Conservation (phyloP, 75 land plant genomes). For the Chamaecyparis obtusa region DNA sequence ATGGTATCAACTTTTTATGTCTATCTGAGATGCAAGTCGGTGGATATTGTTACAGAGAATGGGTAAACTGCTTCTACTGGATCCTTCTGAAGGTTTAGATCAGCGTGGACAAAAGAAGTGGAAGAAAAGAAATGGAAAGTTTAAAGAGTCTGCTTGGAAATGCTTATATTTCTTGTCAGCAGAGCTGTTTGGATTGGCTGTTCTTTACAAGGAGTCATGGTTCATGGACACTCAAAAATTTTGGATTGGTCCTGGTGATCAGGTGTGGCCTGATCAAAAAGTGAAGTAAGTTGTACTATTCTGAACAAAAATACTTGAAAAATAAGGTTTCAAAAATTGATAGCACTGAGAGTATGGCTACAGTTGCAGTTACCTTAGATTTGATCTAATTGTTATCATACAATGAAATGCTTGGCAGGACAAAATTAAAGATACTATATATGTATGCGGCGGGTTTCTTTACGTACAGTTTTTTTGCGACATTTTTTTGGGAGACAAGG, state of each 20-base stretch:
- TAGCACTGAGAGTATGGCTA: too few species aligned
- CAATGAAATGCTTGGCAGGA: slow-evolving; percentile 38
- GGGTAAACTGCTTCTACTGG: slow-evolving; percentile 38
- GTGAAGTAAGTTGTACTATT: slow-evolving; percentile 52
- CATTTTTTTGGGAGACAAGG: slow-evolving; percentile 95
- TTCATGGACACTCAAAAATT: slow-evolving; percentile 71
- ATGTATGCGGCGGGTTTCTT: slow-evolving; percentile 71
- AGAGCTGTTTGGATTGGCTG: slow-evolving; percentile 50
- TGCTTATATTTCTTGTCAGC: slow-evolving; percentile 78
- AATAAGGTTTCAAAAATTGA: background rate
- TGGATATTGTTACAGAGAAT: slow-evolving; percentile 42
- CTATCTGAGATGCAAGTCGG: background rate
- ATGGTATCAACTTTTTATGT: background rate
- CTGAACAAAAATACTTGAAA: background rate
- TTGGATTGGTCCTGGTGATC: slow-evolving; percentile 91
- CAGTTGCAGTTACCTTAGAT: background rate
- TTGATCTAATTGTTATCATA: background rate
- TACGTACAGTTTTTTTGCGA: slow-evolving; percentile 79
- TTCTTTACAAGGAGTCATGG: slow-evolving; percentile 83
- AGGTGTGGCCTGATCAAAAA: slow-evolving; percentile 91
- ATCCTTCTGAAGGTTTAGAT: slow-evolving; percentile 11
- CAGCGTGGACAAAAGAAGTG: slow-evolving; percentile 29
- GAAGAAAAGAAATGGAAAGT: slow-evolving; percentile 62
- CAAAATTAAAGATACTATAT: slow-evolving; percentile 72
- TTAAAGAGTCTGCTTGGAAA: slow-evolving; percentile 97